Percentiles rank a stretch among this genome's conserved stretches.
phyloP scores from a whole-genome alignment of 192 early-diverging fungal genomes.

The Entophlyctis helioformis region DNA sequence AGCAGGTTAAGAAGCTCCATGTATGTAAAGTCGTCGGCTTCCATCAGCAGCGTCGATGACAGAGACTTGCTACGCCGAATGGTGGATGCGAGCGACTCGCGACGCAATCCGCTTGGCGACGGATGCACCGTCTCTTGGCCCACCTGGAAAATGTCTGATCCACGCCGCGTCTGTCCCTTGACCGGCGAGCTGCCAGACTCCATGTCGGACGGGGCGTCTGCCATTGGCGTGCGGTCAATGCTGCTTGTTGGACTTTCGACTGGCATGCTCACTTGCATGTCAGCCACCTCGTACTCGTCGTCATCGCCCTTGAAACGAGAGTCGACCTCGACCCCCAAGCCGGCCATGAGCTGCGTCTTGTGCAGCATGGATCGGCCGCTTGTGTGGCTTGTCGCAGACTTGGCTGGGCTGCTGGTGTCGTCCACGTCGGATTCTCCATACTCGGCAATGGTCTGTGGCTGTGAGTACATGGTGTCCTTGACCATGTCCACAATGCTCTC shows the following conservation, averaged over 20 bases:
- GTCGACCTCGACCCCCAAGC: not conserved
- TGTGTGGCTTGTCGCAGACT: not conserved
- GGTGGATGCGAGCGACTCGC: conserved; percentile 13
- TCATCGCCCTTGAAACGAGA: not conserved
- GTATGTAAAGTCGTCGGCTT: conserved; percentile 25
- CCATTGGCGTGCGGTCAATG: not conserved
- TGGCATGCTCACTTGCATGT: not conserved
- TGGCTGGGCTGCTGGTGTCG: no score
- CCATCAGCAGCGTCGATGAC: conserved; percentile 18
- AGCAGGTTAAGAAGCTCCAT: conserved; percentile 26
- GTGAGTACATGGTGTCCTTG: not conserved
- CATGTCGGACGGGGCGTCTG: not conserved
- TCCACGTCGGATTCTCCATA: conserved; percentile 2
- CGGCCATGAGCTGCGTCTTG: no score
- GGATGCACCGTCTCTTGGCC: not conserved
- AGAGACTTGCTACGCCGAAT: conserved; percentile 16
- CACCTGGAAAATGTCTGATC: not conserved
- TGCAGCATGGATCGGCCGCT: conserved; percentile 1
- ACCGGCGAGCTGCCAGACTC: no score
- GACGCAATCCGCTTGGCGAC: not conserved
- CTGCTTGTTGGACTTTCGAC: not conserved
- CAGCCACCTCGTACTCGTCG: conserved; percentile 1
- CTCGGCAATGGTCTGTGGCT: no score
- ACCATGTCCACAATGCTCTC: conserved; percentile 22
- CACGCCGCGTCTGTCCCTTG: not conserved